These are phyloP conservation scores for Laguncularia racemosa DNA, from an alignment of 345 rosid species.

Conservation along the genomic window DNA sequence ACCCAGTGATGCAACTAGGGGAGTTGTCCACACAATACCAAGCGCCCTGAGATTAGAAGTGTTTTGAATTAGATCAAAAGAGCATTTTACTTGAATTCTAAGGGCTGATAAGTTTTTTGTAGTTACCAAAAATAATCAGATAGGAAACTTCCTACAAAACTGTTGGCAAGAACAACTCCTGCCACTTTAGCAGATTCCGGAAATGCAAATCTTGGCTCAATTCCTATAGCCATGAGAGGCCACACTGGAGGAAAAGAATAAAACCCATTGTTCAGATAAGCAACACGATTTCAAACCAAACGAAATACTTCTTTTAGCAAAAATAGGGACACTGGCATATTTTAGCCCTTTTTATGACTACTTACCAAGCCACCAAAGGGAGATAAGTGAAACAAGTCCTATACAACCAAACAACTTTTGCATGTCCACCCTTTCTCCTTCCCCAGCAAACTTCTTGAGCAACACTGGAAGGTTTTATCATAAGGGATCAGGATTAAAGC, in stretches of 20 bases:
- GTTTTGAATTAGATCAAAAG: too few relatives aligned
- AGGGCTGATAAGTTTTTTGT: background rate
- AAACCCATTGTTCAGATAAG: background rate
- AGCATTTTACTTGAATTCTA: too few relatives aligned
- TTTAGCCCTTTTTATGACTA: too few relatives aligned
- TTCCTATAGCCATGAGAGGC: constrained; percentile 34
- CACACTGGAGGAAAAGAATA: constrained; percentile 16
- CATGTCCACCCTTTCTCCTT: constrained; percentile 38
- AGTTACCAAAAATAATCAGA: constrained; percentile 35
- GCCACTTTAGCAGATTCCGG: constrained; percentile 22
- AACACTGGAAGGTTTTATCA: constrained; percentile 19
- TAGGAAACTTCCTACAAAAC: constrained; percentile 33
- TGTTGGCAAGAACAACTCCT: constrained; percentile 20
- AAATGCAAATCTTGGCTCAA: constrained; percentile 31
- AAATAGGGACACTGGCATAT: too few relatives aligned
- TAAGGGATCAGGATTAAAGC: background rate
- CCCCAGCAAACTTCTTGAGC: constrained; percentile 36
- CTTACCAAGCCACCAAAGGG: constrained; percentile 45
- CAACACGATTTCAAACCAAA: too few relatives aligned
- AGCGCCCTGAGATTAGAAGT: constrained; percentile 21
- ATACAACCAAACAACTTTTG: constrained; percentile 38
- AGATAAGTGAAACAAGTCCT: constrained; percentile 27
- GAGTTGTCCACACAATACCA: constrained; percentile 38
- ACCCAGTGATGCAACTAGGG: constrained; percentile 37
- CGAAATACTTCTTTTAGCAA: too few relatives aligned